Evolutionary conservation across 352 stramenopile genomes (phyloP).

Genomic region (Phytopythium chamaehyphon): DNA sequence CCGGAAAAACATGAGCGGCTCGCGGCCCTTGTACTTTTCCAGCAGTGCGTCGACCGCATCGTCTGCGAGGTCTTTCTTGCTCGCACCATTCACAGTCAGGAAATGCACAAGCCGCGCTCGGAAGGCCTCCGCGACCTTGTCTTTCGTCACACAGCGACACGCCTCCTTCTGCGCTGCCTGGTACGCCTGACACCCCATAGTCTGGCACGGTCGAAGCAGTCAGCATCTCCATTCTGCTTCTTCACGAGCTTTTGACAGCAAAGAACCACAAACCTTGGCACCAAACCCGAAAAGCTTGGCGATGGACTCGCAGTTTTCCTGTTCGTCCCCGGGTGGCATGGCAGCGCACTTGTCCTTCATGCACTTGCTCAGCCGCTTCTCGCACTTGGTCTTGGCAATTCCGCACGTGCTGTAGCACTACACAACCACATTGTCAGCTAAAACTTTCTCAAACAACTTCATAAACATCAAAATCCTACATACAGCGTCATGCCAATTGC

Average conservation of each 20-base stretch:
- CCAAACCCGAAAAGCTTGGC: conserved; percentile 63
- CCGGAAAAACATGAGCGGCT: conserved; percentile 58
- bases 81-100: conserved; percentile 33
- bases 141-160: conserved; percentile 48
- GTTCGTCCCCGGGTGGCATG: conserved; percentile 12
- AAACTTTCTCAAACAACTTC: background rate
- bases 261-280: conserved; percentile 30
- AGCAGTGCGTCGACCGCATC: conserved; percentile 45
- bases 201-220: conserved; percentile 15
- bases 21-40: conserved; percentile 60
- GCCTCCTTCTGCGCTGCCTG: conserved; percentile 64
- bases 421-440: background rate
- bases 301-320: conserved; percentile 52
- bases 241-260: no score
- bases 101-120: conserved; percentile 59
- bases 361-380: conserved; percentile 69
- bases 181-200: conserved; percentile 65
- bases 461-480: conserved; percentile 2
- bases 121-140: conserved; percentile 18
- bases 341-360: conserved; percentile 53
- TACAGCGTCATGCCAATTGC: conserved; percentile 80
- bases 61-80: conserved; percentile 29
- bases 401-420: conserved; percentile 81
- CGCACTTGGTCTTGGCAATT: conserved; percentile 67
- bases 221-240: no score